Evolutionary conservation across 2,329 filamentous ascomycete genomes (phyloP).

Genomic region (Didymella pomorum): DNA sequence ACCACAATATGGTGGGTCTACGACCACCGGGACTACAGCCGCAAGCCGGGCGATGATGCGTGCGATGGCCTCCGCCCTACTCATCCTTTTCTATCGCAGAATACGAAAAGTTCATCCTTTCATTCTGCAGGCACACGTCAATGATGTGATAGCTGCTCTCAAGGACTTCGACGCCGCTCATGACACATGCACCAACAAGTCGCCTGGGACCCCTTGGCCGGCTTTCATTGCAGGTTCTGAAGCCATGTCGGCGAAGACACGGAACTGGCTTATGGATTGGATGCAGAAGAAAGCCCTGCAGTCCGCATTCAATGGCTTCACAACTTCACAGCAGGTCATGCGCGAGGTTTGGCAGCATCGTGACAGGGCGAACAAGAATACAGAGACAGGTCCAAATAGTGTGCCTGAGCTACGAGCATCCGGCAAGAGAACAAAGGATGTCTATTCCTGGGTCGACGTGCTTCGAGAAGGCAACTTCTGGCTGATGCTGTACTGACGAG

Average conservation of each 20-base stretch:
- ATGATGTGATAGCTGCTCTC: constrained; percentile 24
- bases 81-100: constrained; percentile 55
- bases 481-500: constrained; percentile 21
- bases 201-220: constrained; percentile 28
- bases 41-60: constrained; percentile 44
- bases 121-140: constrained; percentile 51
- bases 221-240: constrained; percentile 31
- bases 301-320: constrained; percentile 20
- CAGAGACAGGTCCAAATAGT: background rate
- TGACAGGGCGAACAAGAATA: constrained; percentile 5
- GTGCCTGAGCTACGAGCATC: background rate
- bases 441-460: constrained; percentile 23
- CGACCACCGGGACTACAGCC: background rate
- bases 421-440: constrained; percentile 4
- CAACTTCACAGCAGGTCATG: constrained; percentile 21
- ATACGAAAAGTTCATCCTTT: constrained; percentile 51
- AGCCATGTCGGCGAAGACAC: constrained; percentile 20
- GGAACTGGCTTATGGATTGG: constrained; percentile 26
- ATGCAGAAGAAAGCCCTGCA: constrained; percentile 25
- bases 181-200: constrained; percentile 12
- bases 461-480: constrained; percentile 21
- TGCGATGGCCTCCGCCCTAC: constrained; percentile 51
- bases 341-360: constrained; percentile 24
- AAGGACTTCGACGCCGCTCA: constrained; percentile 24
- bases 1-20: background rate